Conservation (phyloP, 2,329 filamentous ascomycete species). For the Chrysosphaeria jannelii region DNA sequence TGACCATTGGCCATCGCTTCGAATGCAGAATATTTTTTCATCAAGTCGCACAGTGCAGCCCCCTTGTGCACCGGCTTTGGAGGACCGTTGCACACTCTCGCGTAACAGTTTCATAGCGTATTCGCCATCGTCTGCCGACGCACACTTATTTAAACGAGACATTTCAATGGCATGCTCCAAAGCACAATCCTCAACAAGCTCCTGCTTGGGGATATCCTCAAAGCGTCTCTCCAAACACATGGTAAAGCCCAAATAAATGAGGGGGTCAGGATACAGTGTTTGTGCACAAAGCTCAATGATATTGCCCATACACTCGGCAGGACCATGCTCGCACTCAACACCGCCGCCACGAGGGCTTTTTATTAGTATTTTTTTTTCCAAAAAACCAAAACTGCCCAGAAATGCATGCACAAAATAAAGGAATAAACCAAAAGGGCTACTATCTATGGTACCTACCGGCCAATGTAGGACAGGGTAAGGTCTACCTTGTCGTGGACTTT, state of each 20-base stretch:
- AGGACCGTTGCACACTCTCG: slow-evolving; percentile 32
- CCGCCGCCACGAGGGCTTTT: too few species aligned
- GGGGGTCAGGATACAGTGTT: slow-evolving; percentile 53
- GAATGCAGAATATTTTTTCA: slow-evolving; percentile 54
- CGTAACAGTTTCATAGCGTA: slow-evolving; percentile 37
- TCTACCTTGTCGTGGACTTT: slow-evolving; percentile 56
- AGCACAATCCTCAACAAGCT: slow-evolving; percentile 64
- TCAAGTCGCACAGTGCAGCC: slow-evolving; percentile 60
- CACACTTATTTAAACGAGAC: slow-evolving; percentile 50
- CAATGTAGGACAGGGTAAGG: slow-evolving; percentile 77
- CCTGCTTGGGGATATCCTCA: slow-evolving; percentile 40
- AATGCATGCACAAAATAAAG: too few species aligned
- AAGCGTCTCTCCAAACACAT: slow-evolving; percentile 69
- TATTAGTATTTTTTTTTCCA: too few species aligned
- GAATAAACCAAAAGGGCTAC: slow-evolving; percentile 3
- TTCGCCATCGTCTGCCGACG: slow-evolving; percentile 43
- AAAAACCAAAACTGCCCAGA: too few species aligned
- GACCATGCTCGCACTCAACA: slow-evolving; percentile 68
- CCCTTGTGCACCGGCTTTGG: slow-evolving; percentile 30
- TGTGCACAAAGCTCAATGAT: slow-evolving; percentile 81
- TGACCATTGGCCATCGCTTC: slow-evolving; percentile 50
- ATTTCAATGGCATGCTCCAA: slow-evolving; percentile 77
- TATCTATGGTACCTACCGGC: slow-evolving; percentile 24
- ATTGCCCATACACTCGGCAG: slow-evolving; percentile 70
- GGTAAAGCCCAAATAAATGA: slow-evolving; percentile 72